Conservation (phyloP, 441 rosid species). For the Mallotus japonicus region DNA sequence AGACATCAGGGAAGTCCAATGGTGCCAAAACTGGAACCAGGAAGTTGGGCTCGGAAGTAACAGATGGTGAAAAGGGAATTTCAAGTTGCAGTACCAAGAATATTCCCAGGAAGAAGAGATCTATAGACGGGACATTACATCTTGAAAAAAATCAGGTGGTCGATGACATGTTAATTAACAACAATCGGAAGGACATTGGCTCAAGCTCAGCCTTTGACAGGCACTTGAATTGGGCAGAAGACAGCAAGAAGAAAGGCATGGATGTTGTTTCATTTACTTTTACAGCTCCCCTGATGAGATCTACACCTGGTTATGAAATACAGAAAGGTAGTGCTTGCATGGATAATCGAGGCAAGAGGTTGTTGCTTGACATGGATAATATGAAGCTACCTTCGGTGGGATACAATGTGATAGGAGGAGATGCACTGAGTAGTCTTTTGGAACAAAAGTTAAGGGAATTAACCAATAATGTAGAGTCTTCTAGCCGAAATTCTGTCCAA, state of each 20-base stretch:
- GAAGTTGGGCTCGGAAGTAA: constrained; percentile 43
- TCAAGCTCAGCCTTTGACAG: constrained; percentile 38
- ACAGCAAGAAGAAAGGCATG: constrained; percentile 67
- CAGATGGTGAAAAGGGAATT: constrained; percentile 41
- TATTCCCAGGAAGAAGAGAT: constrained; percentile 63
- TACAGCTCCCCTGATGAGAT: constrained; percentile 72
- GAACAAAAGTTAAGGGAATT: constrained; percentile 84
- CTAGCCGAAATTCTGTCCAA: constrained; percentile 42
- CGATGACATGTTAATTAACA: constrained; percentile 31
- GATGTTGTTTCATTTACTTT: constrained; percentile 97
- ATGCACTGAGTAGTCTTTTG: constrained; percentile 77
- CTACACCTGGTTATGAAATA: constrained; percentile 46
- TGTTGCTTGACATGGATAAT: constrained; percentile 44
- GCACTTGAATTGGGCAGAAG: constrained; percentile 54
- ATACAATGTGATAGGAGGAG: constrained; percentile 66
- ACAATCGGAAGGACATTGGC: constrained; percentile 34
- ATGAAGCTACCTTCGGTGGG: constrained; percentile 56
- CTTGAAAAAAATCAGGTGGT: constrained; percentile 38
- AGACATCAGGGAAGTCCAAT: constrained; percentile 34
- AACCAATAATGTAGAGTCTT: constrained; percentile 57
- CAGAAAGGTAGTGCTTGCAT: constrained; percentile 28
- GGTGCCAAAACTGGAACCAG: constrained; percentile 53
- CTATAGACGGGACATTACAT: constrained; percentile 46
- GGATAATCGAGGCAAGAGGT: constrained; percentile 44
- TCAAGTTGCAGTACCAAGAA: constrained; percentile 35